Evolutionary conservation across 2,329 filamentous ascomycete species (phyloP).

Genomic region (Aureobasidium sp.): DNA sequence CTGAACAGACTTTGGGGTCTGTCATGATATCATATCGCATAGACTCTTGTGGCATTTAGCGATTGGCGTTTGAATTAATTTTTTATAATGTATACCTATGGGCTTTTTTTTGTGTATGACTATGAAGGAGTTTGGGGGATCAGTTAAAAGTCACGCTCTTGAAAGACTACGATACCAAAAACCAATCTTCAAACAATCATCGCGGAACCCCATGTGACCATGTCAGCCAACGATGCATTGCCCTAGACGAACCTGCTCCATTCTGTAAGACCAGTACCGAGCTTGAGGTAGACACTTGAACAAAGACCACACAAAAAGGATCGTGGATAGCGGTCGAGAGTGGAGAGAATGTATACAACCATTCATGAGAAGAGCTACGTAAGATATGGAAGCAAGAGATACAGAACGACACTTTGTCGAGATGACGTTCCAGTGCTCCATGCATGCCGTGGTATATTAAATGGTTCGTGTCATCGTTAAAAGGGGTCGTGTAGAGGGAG

Average conservation of each 20-base stretch:
- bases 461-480: background rate
- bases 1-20: background rate
- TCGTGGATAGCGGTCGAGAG: background rate
- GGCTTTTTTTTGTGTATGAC: background rate
- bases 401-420: background rate
- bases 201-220: background rate
- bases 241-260: background rate
- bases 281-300: background rate
- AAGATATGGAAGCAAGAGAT: background rate
- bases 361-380: background rate
- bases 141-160: background rate
- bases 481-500: background rate
- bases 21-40: background rate
- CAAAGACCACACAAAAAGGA: background rate
- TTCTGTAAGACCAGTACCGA: background rate
- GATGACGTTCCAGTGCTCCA: background rate
- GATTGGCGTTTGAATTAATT: background rate
- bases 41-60: constrained; percentile 4
- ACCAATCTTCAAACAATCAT: background rate
- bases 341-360: background rate
- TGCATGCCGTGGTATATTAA: background rate
- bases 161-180: background rate
- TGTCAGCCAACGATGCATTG: background rate
- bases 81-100: background rate
- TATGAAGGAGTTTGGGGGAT: background rate